Percentiles rank a stretch among this genome's conserved stretches.
phyloP scores from a whole-genome alignment of 352 stramenopile species.

The Pythium volutum region DNA sequence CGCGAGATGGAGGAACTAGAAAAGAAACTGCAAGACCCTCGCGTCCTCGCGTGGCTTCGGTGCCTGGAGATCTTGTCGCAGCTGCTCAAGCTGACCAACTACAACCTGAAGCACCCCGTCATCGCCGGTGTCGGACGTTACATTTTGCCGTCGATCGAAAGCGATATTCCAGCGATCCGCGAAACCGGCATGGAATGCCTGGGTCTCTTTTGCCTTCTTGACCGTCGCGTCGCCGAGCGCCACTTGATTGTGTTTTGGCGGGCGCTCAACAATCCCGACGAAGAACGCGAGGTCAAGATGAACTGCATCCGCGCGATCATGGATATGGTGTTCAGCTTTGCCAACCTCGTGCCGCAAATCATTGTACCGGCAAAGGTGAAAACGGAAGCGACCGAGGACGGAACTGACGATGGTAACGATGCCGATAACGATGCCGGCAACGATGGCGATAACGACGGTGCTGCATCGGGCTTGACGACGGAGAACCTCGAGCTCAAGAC shows the following conservation, averaged over 20 bases:
- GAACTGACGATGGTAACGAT: constrained; percentile 19
- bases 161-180: constrained; percentile 63
- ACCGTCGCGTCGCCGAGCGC: constrained; percentile 60
- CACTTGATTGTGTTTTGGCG: constrained; percentile 80
- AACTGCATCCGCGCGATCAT: constrained; percentile 73
- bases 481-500: constrained; percentile 56
- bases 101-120: constrained; percentile 61
- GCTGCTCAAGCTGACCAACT: constrained; percentile 66
- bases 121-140: constrained; percentile 67
- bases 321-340: constrained; percentile 66
- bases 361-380: constrained; percentile 27
- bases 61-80: constrained; percentile 75
- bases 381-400: constrained; percentile 19
- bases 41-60: constrained; percentile 63
- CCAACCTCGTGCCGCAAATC: constrained; percentile 49
- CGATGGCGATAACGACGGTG: constrained; percentile 7
- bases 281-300: constrained; percentile 75
- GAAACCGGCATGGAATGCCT: constrained; percentile 75
- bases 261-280: constrained; percentile 70
- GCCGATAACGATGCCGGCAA: constrained; percentile 24
- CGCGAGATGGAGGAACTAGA: constrained; percentile 68
- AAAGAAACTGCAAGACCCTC: constrained; percentile 63
- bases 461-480: constrained; percentile 2
- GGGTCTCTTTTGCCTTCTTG: constrained; percentile 65
- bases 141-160: constrained; percentile 76